These are phyloP conservation scores for Knoxdaviesia capensis DNA, from an alignment of 2,329 filamentous ascomycete genomes.

Conservation along the genomic window DNA sequence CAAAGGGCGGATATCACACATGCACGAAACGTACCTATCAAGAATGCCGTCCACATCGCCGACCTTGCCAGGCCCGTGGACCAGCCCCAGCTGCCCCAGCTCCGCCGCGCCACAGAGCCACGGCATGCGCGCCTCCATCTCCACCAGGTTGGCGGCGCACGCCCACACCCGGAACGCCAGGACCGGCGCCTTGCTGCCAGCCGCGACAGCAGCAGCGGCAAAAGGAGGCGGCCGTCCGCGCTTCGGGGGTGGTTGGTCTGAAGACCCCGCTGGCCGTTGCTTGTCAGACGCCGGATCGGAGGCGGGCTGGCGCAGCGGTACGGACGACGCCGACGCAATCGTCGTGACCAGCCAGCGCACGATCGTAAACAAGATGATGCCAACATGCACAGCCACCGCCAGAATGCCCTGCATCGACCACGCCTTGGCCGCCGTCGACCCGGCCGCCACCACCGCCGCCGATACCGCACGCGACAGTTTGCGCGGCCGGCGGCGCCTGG, in stretches of 20 bases:
- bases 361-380: constrained; percentile 34
- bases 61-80: constrained; percentile 55
- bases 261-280: too few species aligned
- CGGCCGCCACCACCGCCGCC: neutral
- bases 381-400: constrained; percentile 34
- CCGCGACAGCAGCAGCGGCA: constrained; percentile 9
- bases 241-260: too few species aligned
- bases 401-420: constrained; percentile 29
- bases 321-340: constrained; percentile 47
- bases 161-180: constrained; percentile 61
- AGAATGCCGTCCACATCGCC: constrained; percentile 57
- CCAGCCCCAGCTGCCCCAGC: constrained; percentile 52
- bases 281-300: too few species aligned
- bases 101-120: constrained; percentile 65
- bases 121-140: constrained; percentile 67
- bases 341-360: constrained; percentile 46
- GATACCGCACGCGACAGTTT: neutral
- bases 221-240: too few species aligned
- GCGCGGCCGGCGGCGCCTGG: neutral
- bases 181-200: constrained; percentile 35
- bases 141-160: constrained; percentile 50
- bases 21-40: constrained; percentile 62
- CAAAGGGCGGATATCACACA: too few species aligned
- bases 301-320: too few species aligned
- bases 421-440: neutral